These are phyloP conservation scores for Amoeboaphelidium occidentale DNA, from an alignment of 371 early-diverging fungal species.

Conservation along the genomic window DNA sequence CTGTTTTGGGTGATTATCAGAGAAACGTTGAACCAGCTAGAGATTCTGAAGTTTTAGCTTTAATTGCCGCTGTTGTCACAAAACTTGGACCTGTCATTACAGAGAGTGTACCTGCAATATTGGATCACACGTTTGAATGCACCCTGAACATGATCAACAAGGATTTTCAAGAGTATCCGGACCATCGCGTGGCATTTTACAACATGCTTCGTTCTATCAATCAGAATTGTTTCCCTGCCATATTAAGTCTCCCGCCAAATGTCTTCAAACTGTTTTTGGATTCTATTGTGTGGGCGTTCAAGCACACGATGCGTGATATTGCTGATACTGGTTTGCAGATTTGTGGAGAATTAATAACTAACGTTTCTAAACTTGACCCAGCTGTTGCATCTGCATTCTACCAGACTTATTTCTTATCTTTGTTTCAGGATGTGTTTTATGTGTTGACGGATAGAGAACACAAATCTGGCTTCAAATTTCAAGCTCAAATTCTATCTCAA, in stretches of 20 bases:
- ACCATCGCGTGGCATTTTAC: constrained; percentile 83
- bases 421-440: constrained; percentile 82
- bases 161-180: constrained; percentile 88
- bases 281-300: constrained; percentile 92
- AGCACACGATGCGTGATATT: constrained; percentile 93
- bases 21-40: constrained; percentile 57
- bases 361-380: constrained; percentile 40
- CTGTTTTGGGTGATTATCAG: constrained; percentile 65
- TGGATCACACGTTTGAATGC: constrained; percentile 78
- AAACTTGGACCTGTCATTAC: constrained; percentile 46
- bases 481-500: constrained; percentile 60
- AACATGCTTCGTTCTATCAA: constrained; percentile 65
- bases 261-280: constrained; percentile 71
- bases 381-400: constrained; percentile 63
- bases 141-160: constrained; percentile 94
- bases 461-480: constrained; percentile 84
- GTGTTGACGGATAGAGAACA: constrained; percentile 90
- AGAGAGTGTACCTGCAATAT: constrained; percentile 49
- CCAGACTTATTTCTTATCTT: constrained; percentile 56
- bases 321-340: constrained; percentile 70
- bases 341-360: constrained; percentile 56
- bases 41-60: constrained; percentile 79
- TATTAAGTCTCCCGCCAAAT: constrained; percentile 46
- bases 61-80: constrained; percentile 57
- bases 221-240: constrained; percentile 62